Percentiles rank a stretch among this genome's conserved stretches.
phyloP scores from a whole-genome alignment of 140 eudicot species.

The Ambrosia hybrid region DNA sequence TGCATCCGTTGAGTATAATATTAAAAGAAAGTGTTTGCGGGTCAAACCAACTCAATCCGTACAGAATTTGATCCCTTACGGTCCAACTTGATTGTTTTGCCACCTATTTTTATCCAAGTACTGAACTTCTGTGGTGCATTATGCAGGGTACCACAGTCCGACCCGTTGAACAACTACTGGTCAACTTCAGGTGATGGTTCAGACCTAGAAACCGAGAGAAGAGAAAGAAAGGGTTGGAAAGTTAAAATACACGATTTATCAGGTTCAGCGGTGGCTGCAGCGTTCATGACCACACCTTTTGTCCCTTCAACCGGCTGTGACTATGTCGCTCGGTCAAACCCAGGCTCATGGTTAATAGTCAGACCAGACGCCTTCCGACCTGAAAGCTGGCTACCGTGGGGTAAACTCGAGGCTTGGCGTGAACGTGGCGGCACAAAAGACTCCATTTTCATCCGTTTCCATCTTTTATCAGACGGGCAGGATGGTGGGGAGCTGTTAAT shows the following conservation, averaged over 20 bases:
- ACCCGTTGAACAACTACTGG: conserved; percentile 71
- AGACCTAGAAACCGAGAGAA: conserved; percentile 60
- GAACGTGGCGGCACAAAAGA: conserved; percentile 77
- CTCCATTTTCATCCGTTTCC: conserved; percentile 70
- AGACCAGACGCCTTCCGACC: conserved; percentile 67
- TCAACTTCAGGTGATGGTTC: conserved; percentile 55
- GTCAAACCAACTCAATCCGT: neutral
- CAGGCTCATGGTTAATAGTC: conserved; percentile 90
- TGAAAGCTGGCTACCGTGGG: conserved; percentile 95
- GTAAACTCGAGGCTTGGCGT: conserved; percentile 96
- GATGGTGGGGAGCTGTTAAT: conserved; percentile 79
- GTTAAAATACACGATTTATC: conserved; percentile 87
- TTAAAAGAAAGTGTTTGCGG: neutral
- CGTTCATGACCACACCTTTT: conserved; percentile 92
- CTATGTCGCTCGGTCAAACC: conserved; percentile 91
- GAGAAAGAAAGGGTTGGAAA: conserved; percentile 93
- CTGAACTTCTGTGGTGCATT: conserved; percentile 5
- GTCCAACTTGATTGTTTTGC: neutral
- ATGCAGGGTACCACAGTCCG: conserved; percentile 65
- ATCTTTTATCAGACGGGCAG: conserved; percentile 70
- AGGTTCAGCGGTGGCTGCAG: conserved; percentile 94
- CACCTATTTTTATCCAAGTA: neutral
- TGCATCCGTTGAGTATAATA: neutral
- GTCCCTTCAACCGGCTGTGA: conserved; percentile 91
- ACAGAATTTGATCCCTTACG: neutral